Base-by-base conservation (phyloP, 192 early-diverging fungal genomes). In the Paraglomus brasilianum region DNA sequence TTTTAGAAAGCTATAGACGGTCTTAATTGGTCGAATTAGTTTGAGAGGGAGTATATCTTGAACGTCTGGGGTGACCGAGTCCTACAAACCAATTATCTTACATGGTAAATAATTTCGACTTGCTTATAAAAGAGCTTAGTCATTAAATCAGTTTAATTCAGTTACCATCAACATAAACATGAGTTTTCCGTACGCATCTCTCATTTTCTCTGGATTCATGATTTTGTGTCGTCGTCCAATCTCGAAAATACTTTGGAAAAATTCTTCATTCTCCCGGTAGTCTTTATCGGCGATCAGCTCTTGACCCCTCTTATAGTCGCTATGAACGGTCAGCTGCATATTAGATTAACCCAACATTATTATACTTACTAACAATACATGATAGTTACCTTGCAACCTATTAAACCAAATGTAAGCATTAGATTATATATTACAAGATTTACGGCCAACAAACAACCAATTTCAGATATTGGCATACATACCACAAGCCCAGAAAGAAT, bases 181-280 rank as follows among this genome's bases (percentile, higher is more conserved):
- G 55, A 98, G 80, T 75, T 98, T 98, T 51, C 97, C 97, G 75
- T 98, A 98, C 22, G 92, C 91, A 62, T 85, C 81, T 61, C 97
- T 84, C 95, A 98, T 97, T 77, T 95, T 95, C 73, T 98, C 97
- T 0, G 97, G 97, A 70, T 94, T 92, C 89, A 91, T 92, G 73
- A 93, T 90, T 78, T 94, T 94, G 74, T 94, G 89, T 55, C 92
- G 85, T 62, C 92, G 82, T 24, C 84, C 84, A 76, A 86, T 82
- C 68, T 86, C 84, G 65, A 86, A 86, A 17, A 94, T 82, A 42
- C 78, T 80, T 64, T 91, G 88, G 75, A 86, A 94, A 51, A 93
- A 93, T 41, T 87, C 86, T 44, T 87, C 87, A 74, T 94, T 93
- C 41, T 90, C 86, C 50, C 83, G 89, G 70, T 76, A 86, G 10